Base-by-base conservation (phyloP, 2,329 filamentous ascomycete genomes). In the Zarea fungicola region DNA sequence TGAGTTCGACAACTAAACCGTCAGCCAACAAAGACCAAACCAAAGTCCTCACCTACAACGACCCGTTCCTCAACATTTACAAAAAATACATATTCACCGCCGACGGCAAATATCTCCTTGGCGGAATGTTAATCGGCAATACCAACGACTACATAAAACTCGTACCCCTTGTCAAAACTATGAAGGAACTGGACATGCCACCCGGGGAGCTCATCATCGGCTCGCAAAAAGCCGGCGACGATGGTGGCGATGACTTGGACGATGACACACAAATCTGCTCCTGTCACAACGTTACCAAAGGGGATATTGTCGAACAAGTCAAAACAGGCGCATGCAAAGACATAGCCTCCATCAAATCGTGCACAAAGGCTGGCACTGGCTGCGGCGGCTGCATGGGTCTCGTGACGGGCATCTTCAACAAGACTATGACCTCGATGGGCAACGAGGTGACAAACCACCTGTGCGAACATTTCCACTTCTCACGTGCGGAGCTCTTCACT, bases 81-180 rank as follows among this genome's bases (percentile, higher is more conserved):
- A 96, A 96, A 66, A 96, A 96, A 62, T 96, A 93, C 65, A 71
- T 96, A 10, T 96, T 96, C 61, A 95, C 90, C 0, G 73, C 84
- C 61, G 91, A 96, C 61, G 90, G 90, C 22, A 95, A 95, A 64
- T 92, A 92, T 59, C 73, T 96, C 1, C 79, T 96, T 0, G 90
- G 90, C n/a, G 91, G 90, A 4, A 96, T 96, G 89, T 95, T 96
- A 89, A 93, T 96, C 53, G 91, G 90, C 32, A 90, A 96, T 60
- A 95, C 89, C 0, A 85, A 80, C 54, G 90, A 96, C 69, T 96
- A 95, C 61, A 80, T 95, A 68, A 95, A 92, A 65, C 71, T 96
- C 19, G 87, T 95, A 1, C 86, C 88, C 1, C 83, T 95, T 75
- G 89, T 93, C 48, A 95, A 91, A 70, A 84, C 80, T 55, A 86